Conservation (phyloP, 257 asterid genomes). For the Orobanche coerulescens region DNA sequence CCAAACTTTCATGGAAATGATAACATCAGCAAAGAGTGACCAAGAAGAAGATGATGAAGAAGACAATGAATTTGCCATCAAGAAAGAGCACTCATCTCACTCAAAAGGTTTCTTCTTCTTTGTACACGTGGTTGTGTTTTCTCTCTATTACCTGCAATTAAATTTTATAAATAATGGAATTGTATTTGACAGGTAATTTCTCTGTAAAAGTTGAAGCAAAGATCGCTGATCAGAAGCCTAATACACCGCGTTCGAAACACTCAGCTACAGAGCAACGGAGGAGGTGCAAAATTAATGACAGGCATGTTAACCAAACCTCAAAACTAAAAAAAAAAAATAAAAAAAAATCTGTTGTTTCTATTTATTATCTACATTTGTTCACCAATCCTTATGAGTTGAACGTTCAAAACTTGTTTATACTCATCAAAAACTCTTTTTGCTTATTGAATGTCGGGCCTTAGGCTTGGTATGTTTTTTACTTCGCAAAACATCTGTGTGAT, state of each 20-base stretch:
- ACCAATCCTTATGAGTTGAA: neutral
- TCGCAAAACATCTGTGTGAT: neutral
- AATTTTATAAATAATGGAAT: constrained; percentile 10
- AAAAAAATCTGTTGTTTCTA: neutral
- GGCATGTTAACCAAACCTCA: constrained; percentile 41
- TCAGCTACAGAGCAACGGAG: constrained; percentile 99
- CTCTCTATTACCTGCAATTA: neutral
- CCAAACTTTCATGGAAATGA: constrained; percentile 70
- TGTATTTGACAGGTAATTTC: constrained; percentile 41
- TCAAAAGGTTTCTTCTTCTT: constrained; percentile 46
- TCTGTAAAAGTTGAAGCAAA: constrained; percentile 61
- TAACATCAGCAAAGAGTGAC: constrained; percentile 54
- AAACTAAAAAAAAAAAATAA: neutral
- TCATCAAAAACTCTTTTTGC: constrained; percentile 2
- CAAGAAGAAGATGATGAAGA: constrained; percentile 77
- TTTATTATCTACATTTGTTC: neutral
- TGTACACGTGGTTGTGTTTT: neutral
- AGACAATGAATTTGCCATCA: constrained; percentile 56
- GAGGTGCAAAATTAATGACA: constrained; percentile 96
- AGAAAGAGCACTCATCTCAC: constrained; percentile 60
- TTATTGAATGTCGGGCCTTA: neutral
- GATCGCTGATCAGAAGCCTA: constrained; percentile 65
- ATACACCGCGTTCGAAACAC: constrained; percentile 92
- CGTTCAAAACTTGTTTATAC: neutral
- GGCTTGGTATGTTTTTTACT: neutral